Evolutionary conservation across 805 yeast species (phyloP), one percentile per base, ranked within the genome.

Genomic region (Metschnikowia lochheadii): DNA sequence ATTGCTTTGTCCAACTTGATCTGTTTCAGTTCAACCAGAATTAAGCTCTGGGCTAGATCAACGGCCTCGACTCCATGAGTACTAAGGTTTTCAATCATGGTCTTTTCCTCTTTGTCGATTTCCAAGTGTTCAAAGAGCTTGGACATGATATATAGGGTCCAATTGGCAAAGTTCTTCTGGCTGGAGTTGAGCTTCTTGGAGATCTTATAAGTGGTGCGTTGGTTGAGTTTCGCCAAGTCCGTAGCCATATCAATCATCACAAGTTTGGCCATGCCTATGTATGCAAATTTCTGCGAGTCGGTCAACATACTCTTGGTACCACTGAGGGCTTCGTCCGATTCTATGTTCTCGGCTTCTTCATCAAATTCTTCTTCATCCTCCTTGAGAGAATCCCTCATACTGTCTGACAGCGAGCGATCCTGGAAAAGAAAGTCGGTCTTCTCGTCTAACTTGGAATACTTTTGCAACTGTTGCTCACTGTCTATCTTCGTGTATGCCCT

Each of bases 401-500:
- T 20, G 4, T 44, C 46, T 8, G 46, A 43, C 31, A 43, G 39
- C 7, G 67, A 57, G 37, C 53, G 52, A 35, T 64, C 70, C 40
- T 36, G 37, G 56, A 81, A 80, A 42, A 81, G 62, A 51, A 76
- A 81, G 51, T 80, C 83, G 18, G 83, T 80, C 53, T 77, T 73
- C 52, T 71, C 67, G 59, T 81, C 77, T 61, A 80, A 67, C 51
- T 72, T 73, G 15, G 70, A 63, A 54, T 86, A 87, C 56, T 84
- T 82, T 18, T 84, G 84, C 6, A 90, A 89, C 63, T 94, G 97
- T 56, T 85, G 89, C 58, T 88, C 94, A 1, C 84, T 87, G 29
- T 89, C 89, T 7, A 94, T 85, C 60, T 95, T 85, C 0, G 98
- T 94, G 64, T 94, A 94, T 0, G 96, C 92, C 23, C 75, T 80